A percentile compares a stretch with the other conserved stretches of the same genome.
Evolutionary conservation across 768 basidiomycete genomes (phyloP).

Genomic region (Russula brevipes): DNA sequence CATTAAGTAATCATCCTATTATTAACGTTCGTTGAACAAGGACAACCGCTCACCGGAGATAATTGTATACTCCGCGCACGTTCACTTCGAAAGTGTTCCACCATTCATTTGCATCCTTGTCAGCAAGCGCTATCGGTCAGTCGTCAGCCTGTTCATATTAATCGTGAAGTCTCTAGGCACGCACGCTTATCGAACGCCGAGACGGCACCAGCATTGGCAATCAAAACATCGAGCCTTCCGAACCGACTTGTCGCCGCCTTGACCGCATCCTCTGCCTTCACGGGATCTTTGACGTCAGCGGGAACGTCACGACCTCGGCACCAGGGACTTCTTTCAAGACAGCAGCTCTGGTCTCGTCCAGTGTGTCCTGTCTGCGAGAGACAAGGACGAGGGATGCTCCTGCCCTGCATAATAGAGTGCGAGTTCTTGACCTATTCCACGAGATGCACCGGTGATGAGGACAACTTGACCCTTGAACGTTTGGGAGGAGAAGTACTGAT

Average conservation of each 20-base stretch:
- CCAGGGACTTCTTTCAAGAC: constrained; percentile 20
- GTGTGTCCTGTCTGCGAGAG: constrained; percentile 23
- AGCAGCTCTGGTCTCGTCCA: constrained; percentile 26
- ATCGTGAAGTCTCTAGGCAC: neutral
- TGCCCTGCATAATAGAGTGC: constrained; percentile 28
- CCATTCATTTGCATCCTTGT: constrained; percentile 8
- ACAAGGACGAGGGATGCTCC: constrained; percentile 31
- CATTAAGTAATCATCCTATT: too few species aligned
- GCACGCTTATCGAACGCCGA: neutral
- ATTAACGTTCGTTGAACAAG: neutral
- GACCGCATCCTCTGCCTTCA: constrained; percentile 28
- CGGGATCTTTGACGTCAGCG: constrained; percentile 29
- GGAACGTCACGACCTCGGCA: constrained; percentile 24
- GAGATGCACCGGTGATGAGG: constrained; percentile 30
- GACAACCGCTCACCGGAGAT: constrained; percentile 13
- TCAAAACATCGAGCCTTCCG: constrained; percentile 30
- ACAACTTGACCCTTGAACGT: constrained; percentile 29
- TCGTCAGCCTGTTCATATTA: neutral
- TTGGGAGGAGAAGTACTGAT: constrained; percentile 17
- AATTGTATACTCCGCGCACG: constrained; percentile 12
- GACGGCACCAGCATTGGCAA: constrained; percentile 30
- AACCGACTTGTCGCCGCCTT: constrained; percentile 26
- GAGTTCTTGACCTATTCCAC: constrained; percentile 30
- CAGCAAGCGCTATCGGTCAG: neutral
- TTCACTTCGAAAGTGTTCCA: constrained; percentile 14